Percentiles rank a stretch among this genome's conserved stretches.
Conservation (phyloP, 23 red algal species). For the Gracilaria domingensis region DNA sequence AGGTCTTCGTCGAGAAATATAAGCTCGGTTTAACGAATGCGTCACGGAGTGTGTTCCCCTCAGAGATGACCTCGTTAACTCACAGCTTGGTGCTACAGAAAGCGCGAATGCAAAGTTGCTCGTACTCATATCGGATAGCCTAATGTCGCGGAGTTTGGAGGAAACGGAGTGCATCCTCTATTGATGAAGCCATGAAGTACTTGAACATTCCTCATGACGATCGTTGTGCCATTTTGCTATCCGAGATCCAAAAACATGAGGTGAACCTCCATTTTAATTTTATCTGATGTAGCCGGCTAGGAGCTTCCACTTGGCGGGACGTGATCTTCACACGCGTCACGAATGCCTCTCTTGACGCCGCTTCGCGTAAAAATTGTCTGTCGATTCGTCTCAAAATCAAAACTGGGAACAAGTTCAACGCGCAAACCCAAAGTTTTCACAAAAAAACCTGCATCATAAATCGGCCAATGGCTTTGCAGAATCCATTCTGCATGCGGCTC, state of each 20-base stretch:
- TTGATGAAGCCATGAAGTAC: no score
- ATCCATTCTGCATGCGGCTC: no score
- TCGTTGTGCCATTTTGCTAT: not conserved
- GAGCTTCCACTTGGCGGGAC: not conserved
- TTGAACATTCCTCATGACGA: no score
- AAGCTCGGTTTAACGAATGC: not conserved
- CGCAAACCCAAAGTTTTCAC: no score
- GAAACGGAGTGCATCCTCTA: no score
- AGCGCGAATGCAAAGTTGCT: not conserved
- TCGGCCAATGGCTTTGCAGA: no score
- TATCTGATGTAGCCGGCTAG: not conserved
- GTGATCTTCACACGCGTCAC: not conserved
- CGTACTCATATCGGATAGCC: not conserved
- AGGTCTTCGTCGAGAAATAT: not conserved
- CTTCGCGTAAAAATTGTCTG: not conserved
- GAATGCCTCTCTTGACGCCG: not conserved
- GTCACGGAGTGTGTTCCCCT: not conserved
- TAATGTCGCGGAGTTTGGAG: no score
- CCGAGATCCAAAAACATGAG: slow-evolving; percentile 2
- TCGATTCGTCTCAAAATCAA: not conserved
- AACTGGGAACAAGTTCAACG: no score
- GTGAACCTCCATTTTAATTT: slow-evolving; percentile 11
- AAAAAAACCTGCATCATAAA: no score
- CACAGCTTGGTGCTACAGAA: not conserved
- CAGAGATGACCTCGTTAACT: not conserved